These are phyloP conservation scores for Podaxis sp. DNA, from an alignment of 768 basidiomycete genomes.

Conservation along the genomic window DNA sequence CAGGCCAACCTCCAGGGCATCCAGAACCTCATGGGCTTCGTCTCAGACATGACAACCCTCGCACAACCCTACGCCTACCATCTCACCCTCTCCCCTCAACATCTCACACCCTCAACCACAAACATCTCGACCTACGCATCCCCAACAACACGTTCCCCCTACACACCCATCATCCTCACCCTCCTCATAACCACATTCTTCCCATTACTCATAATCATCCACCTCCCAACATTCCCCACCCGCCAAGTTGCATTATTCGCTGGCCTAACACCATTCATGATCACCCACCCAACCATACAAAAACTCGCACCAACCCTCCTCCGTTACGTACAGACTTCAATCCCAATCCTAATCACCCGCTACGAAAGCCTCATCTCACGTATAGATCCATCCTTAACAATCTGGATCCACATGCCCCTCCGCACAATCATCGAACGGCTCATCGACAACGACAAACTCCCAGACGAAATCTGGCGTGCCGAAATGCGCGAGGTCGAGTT, in stretches of 20 bases:
- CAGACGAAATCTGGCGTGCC: slow-evolving; percentile 59
- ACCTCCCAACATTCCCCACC: slow-evolving; percentile 44
- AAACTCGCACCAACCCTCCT: slow-evolving; percentile 24
- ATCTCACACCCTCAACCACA: slow-evolving; percentile 20
- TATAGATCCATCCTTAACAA: neutral
- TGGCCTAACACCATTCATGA: slow-evolving; percentile 48
- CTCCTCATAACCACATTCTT: slow-evolving; percentile 42
- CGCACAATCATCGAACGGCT: slow-evolving; percentile 30
- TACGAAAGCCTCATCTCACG: neutral
- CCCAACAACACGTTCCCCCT: slow-evolving; percentile 32
- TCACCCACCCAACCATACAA: slow-evolving; percentile 45
- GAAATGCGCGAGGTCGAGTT: slow-evolving; percentile 68
- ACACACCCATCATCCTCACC: slow-evolving; percentile 50
- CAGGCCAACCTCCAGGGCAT: slow-evolving; percentile 85
- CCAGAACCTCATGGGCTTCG: slow-evolving; percentile 85
- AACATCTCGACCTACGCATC: slow-evolving; percentile 15
- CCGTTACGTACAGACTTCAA: neutral
- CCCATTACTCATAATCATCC: slow-evolving; percentile 43
- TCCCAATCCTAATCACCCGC: slow-evolving; percentile 10
- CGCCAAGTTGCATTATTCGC: slow-evolving; percentile 40
- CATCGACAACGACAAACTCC: slow-evolving; percentile 62
- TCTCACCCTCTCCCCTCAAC: slow-evolving; percentile 45
- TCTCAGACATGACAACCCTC: slow-evolving; percentile 65
- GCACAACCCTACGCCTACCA: slow-evolving; percentile 47
- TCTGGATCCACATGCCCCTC: slow-evolving; percentile 7